These are phyloP conservation scores for Boletus reticulatus DNA, from an alignment of 768 basidiomycete species.

Conservation along the genomic window DNA sequence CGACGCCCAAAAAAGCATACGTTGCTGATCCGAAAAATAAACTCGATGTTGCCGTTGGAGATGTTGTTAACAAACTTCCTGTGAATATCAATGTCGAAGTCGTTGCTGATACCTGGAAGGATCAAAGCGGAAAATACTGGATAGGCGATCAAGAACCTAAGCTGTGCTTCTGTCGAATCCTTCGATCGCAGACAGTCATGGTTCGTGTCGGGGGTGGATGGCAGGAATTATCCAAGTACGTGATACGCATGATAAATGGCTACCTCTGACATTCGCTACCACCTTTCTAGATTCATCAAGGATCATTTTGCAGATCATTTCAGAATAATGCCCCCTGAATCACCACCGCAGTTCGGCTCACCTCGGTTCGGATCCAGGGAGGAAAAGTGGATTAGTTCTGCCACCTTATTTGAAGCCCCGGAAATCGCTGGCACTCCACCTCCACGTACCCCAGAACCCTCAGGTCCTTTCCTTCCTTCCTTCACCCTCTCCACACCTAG, in stretches of 20 bases:
- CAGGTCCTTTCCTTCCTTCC: slow-evolving; percentile 54
- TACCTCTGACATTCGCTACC: slow-evolving; percentile 1
- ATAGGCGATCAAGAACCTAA: slow-evolving; percentile 90
- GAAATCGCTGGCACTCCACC: slow-evolving; percentile 39
- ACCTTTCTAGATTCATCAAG: slow-evolving; percentile 68
- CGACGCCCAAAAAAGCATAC: slow-evolving; percentile 61
- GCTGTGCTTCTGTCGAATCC: slow-evolving; percentile 88
- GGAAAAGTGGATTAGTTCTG: slow-evolving; percentile 84
- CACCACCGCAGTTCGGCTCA: slow-evolving; percentile 49
- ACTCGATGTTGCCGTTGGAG: slow-evolving; percentile 89
- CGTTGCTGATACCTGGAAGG: slow-evolving; percentile 83
- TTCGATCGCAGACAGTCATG: slow-evolving; percentile 93
- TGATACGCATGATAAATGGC: slow-evolving; percentile 9
- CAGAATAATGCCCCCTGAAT: slow-evolving; percentile 62
- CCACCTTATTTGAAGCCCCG: slow-evolving; percentile 60
- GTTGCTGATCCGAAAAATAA: slow-evolving; percentile 88
- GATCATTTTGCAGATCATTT: slow-evolving; percentile 85
- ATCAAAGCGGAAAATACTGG: slow-evolving; percentile 95
- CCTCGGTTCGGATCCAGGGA: slow-evolving; percentile 44
- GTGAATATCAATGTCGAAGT: slow-evolving; percentile 82
- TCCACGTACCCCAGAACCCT: slow-evolving; percentile 71
- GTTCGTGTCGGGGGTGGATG: slow-evolving; percentile 95
- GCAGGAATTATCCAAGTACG: slow-evolving; percentile 87
- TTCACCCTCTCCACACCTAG: slow-evolving; percentile 57
- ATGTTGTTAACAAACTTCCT: slow-evolving; percentile 85